A percentile compares a stretch with the other conserved stretches of the same genome.
Evolutionary conservation across 371 early-diverging fungal genomes (phyloP).

Genomic region (Mortierella sp.): DNA sequence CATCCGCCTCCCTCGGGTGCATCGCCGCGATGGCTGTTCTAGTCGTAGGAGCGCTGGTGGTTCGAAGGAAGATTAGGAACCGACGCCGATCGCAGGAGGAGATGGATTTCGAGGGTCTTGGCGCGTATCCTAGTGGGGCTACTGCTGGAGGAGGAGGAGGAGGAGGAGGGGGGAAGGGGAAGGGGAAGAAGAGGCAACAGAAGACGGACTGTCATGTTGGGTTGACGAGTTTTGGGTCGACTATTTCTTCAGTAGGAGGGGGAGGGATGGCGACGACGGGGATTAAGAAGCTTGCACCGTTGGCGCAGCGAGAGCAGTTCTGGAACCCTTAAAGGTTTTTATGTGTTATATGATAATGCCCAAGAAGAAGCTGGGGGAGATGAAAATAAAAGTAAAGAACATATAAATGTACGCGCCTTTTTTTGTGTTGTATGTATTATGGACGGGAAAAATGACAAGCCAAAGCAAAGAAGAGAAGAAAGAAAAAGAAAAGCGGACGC

Average conservation of each 20-base stretch:
- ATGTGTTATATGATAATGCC: neutral
- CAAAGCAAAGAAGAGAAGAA: neutral
- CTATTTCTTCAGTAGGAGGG: neutral
- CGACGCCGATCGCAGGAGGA: neutral
- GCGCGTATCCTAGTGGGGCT: neutral
- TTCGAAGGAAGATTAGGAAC: neutral
- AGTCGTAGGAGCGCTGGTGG: neutral
- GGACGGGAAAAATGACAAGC: neutral
- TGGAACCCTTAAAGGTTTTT: slow-evolving; percentile 26
- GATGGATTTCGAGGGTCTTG: neutral
- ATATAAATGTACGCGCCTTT: neutral
- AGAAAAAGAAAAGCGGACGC: neutral
- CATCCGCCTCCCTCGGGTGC: neutral
- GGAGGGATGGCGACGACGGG: neutral
- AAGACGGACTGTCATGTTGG: slow-evolving; percentile 13
- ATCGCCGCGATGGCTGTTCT: neutral
- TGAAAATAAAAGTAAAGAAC: neutral
- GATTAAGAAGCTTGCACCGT: neutral
- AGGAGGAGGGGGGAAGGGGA: too few relatives aligned
- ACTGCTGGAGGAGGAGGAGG: neutral
- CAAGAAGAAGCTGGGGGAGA: too few relatives aligned
- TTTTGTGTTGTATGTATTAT: neutral
- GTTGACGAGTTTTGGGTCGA: neutral
- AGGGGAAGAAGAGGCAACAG: neutral
- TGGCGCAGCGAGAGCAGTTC: slow-evolving; percentile 31